Conservation (phyloP, 495 filamentous ascomycete species). For the Thermochaetoides thermophila region DNA sequence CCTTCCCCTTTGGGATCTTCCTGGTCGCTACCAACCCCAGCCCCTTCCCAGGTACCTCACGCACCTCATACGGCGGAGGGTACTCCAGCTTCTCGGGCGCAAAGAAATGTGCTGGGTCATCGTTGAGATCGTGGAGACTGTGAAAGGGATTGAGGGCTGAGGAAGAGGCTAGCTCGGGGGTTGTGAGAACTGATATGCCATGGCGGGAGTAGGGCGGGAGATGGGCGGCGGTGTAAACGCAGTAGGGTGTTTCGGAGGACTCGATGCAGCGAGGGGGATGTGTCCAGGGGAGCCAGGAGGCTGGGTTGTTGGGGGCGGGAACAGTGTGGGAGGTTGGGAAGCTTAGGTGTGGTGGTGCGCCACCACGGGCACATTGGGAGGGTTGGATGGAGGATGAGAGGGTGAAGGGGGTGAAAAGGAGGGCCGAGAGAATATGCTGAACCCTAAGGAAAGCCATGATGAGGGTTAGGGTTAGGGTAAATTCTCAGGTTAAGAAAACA, state of each 20-base stretch:
- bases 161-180: constrained; percentile 14
- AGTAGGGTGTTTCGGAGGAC: constrained; percentile 11
- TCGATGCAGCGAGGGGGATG: constrained; percentile 16
- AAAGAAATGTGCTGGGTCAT: constrained; percentile 7
- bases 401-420: too few relatives aligned
- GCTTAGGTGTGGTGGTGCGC: neutral
- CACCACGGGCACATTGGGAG: neutral
- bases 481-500: too few relatives aligned
- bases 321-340: neutral
- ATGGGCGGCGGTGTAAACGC: constrained; percentile 22
- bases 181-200: constrained; percentile 22
- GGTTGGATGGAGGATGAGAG: neutral
- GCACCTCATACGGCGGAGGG: constrained; percentile 11
- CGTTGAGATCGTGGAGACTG: constrained; percentile 9
- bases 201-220: constrained; percentile 3
- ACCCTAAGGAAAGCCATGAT: neutral
- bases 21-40: constrained; percentile 18
- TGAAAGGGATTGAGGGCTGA: constrained; percentile 11
- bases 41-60: constrained; percentile 16
- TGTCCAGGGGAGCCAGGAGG: constrained; percentile 19
- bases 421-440: too few relatives aligned
- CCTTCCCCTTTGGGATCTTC: constrained; percentile 14
- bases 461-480: neutral
- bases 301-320: neutral
- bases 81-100: constrained; percentile 4